A percentile compares a stretch with the other conserved stretches of the same genome.
These are phyloP conservation scores for Choricystis sp. DNA, from an alignment of 139 green algal species.

Conservation along the genomic window DNA sequence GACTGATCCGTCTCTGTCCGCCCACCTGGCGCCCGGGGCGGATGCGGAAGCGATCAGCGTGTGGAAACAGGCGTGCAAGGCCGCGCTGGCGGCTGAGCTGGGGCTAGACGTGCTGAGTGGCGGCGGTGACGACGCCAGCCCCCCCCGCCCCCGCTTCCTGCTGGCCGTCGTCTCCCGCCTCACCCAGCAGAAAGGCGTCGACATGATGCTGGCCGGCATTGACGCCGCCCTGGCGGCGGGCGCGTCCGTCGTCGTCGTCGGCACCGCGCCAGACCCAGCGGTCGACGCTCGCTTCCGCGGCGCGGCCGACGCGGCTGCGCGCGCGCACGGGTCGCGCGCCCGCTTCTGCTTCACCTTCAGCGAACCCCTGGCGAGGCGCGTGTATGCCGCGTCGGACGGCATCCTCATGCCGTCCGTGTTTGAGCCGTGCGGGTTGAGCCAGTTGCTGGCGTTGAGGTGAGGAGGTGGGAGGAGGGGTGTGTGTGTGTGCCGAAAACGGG, in stretches of 20 bases:
- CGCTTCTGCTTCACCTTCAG: slow-evolving; percentile 56
- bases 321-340: slow-evolving; percentile 4
- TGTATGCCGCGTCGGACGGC: slow-evolving; percentile 75
- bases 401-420: slow-evolving; percentile 92
- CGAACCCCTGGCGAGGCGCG: slow-evolving; percentile 63
- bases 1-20: slow-evolving; percentile 53
- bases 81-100: slow-evolving; percentile 1
- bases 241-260: background rate
- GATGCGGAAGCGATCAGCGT: no score
- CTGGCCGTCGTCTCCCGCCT: slow-evolving; percentile 79
- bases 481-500: no score
- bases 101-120: slow-evolving; percentile 12
- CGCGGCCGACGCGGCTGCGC: background rate
- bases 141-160: slow-evolving; percentile 41
- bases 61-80: slow-evolving; percentile 84
- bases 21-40: slow-evolving; percentile 50
- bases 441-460: slow-evolving; percentile 86
- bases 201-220: slow-evolving; percentile 64
- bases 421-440: slow-evolving; percentile 80
- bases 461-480: background rate
- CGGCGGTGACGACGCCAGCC: slow-evolving; percentile 1
- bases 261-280: background rate
- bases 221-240: background rate
- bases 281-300: background rate
- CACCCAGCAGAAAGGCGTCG: slow-evolving; percentile 81